Evolutionary conservation across 495 filamentous ascomycete species (phyloP), one percentile per base, ranked within the genome.

Genomic region (Neurospora sp.): DNA sequence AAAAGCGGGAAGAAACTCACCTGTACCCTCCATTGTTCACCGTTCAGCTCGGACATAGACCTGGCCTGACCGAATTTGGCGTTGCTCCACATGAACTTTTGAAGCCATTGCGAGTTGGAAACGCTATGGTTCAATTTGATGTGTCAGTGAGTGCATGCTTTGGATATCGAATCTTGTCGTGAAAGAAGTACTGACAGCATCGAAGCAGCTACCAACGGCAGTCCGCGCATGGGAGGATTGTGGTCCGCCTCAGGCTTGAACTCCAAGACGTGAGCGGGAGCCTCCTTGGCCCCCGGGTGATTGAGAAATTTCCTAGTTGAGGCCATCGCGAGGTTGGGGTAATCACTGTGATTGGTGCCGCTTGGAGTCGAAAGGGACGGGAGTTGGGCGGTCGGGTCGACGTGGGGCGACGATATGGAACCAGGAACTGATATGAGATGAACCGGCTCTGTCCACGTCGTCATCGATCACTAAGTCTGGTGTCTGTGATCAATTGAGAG

Each of bases 1-100:
- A 35, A 35, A 65, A 37, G 20, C 11, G 14, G 18, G 7, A 37
- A 44, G 4, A 10, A 12, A 14, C 73, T 39, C 39, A 81, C 81
- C 75, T 93, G 89, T 75, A 88, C 90, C 59, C 90, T 85, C 61
- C 88, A 86, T 16, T 85, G 77, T 75, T 91, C 90, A 27, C 84
- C 73, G 8, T 89, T 82, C 16, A 97, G 85, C 31, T 86, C 84
- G 5, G 82, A 80, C 9, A 91, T 83, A 40, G 88, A 77, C 69
- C 87, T 88, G 39, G 94, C 85, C 37, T 81, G 76, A 48, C 81
- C 84, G 74, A 98, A 93, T 27, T 90, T 90, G 38, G 92, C 92
- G 82, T 94, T 95, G 65, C 76, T 81, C 92, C 91, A 97, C 27
- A 83, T 72, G 5, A 75, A 74, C 35, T 78, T 78, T 20, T 80